Evolutionary conservation across 1,139 yeast genomes (phyloP).

Genomic region (Taphrina wiesneri): DNA sequence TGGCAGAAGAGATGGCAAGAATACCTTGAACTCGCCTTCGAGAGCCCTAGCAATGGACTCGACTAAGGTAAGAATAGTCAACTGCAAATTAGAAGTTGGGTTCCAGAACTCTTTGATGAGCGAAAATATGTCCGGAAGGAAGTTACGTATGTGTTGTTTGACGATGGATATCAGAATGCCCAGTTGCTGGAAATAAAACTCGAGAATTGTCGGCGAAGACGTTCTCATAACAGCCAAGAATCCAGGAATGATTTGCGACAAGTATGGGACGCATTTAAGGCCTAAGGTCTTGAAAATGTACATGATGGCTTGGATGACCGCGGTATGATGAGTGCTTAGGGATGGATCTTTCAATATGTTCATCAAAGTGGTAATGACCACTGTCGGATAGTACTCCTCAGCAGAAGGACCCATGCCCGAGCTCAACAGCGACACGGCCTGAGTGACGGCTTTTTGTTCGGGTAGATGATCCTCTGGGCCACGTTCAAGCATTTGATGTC

Average conservation of each 20-base stretch:
- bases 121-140: constrained; percentile 71
- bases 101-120: constrained; percentile 72
- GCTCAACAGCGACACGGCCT: constrained; percentile 86
- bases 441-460: constrained; percentile 65
- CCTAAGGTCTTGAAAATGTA: constrained; percentile 88
- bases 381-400: constrained; percentile 94
- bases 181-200: constrained; percentile 85
- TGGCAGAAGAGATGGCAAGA: constrained; percentile 75
- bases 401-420: constrained; percentile 91
- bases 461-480: constrained; percentile 59
- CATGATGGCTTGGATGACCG: constrained; percentile 88
- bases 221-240: constrained; percentile 79
- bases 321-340: constrained; percentile 79
- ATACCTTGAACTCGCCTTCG: constrained; percentile 87
- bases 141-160: constrained; percentile 85
- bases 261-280: constrained; percentile 78
- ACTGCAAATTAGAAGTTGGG: constrained; percentile 61
- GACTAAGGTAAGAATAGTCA: constrained; percentile 73
- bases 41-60: constrained; percentile 84
- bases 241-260: constrained; percentile 86
- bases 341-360: constrained; percentile 82
- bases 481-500: constrained; percentile 87
- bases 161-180: constrained; percentile 78
- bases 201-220: constrained; percentile 79
- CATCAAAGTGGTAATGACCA: constrained; percentile 81